phyloP scores from a whole-genome alignment of 768 basidiomycete species.

The Boletus bicolor region DNA sequence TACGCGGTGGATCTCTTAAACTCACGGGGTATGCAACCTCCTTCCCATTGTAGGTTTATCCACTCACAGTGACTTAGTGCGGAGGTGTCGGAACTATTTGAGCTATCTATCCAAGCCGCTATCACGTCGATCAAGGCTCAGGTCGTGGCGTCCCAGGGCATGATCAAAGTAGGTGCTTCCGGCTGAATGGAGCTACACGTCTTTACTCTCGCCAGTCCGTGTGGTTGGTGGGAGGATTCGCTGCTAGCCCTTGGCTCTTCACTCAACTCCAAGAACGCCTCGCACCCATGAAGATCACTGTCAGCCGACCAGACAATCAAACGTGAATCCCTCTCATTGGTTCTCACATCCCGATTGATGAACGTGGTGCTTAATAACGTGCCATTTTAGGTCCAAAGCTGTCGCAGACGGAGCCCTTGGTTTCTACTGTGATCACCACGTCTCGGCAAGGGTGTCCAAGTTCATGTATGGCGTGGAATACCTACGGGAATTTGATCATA shows the following conservation, averaged over 20 bases:
- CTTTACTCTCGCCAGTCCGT: conserved; percentile 51
- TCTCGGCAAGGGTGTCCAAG: conserved; percentile 75
- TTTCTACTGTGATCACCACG: conserved; percentile 83
- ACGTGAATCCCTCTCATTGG: conserved; percentile 46
- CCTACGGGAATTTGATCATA: conserved; percentile 61
- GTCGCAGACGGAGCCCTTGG: conserved; percentile 83
- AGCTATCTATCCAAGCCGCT: conserved; percentile 75
- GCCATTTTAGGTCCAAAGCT: conserved; percentile 65
- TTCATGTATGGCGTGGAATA: conserved; percentile 85
- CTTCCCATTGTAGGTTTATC: conserved; percentile 7
- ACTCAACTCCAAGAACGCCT: conserved; percentile 70
- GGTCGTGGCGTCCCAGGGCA: conserved; percentile 63
- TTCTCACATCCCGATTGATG: neutral
- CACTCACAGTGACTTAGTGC: conserved; percentile 20
- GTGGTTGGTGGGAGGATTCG: conserved; percentile 81
- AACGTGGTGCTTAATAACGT: conserved; percentile 3
- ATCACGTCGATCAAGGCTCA: conserved; percentile 66
- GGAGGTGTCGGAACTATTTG: conserved; percentile 70
- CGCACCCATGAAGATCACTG: conserved; percentile 49
- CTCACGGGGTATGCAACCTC: conserved; percentile 56
- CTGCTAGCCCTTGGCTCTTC: conserved; percentile 80
- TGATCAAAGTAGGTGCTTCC: conserved; percentile 50
- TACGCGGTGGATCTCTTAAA: conserved; percentile 69
- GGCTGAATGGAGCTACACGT: neutral
- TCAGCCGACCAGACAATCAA: conserved; percentile 76